phyloP scores from a whole-genome alignment of 1,139 yeast species.

The Magnusiomyces tetraspermus region DNA sequence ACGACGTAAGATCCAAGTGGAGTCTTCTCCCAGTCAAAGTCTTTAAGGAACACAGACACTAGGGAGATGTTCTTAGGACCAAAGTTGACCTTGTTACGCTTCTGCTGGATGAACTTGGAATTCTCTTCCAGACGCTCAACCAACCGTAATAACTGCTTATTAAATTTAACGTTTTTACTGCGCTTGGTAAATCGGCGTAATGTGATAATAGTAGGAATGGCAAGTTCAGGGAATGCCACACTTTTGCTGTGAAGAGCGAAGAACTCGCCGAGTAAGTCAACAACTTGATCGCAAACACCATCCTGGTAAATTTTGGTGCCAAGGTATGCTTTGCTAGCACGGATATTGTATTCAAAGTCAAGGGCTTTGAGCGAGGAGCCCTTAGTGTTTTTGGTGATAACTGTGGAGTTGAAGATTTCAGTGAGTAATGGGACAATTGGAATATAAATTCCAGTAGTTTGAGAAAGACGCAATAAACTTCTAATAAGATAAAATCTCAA shows the following conservation, averaged over 20 bases:
- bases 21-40: constrained; percentile 68
- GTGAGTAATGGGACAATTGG: constrained; percentile 81
- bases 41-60: constrained; percentile 65
- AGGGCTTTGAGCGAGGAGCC: constrained; percentile 55
- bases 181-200: constrained; percentile 74
- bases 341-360: constrained; percentile 78
- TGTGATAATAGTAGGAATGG: constrained; percentile 73
- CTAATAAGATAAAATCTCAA: constrained; percentile 80
- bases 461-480: constrained; percentile 73
- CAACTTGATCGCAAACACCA: constrained; percentile 78
- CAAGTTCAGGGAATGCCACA: constrained; percentile 91
- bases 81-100: constrained; percentile 67
- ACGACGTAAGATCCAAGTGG: constrained; percentile 82
- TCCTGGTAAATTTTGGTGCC: constrained; percentile 82
- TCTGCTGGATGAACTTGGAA: constrained; percentile 51
- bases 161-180: constrained; percentile 55
- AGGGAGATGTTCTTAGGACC: constrained; percentile 75
- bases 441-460: constrained; percentile 80
- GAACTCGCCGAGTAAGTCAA: constrained; percentile 73
- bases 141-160: constrained; percentile 64
- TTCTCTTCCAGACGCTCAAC: constrained; percentile 77
- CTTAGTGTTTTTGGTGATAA: constrained; percentile 61
- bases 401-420: constrained; percentile 74
- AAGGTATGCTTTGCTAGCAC: constrained; percentile 73
- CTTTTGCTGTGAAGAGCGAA: constrained; percentile 73